Base-by-base conservation (phyloP, 805 yeast genomes). In the Candida manassasensis region DNA sequence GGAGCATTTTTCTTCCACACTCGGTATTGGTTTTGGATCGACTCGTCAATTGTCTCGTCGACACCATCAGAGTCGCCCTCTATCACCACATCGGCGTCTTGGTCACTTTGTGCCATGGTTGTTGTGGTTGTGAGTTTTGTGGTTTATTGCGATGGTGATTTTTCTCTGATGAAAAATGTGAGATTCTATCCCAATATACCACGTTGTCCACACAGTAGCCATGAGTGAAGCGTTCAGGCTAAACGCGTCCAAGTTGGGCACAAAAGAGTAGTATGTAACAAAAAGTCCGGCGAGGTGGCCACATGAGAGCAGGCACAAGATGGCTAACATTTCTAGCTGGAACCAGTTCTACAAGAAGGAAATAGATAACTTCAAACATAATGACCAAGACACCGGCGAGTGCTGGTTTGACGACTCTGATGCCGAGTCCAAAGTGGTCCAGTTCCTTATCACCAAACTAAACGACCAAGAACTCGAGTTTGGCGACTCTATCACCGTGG, bases 321-420 rank as follows among this genome's bases (percentile, higher is more conserved):
- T n/a, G n/a, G n/a, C n/a, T n/a, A n/a, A n/a, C n/a, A n/a, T n/a
- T n/a, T 22, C 26, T 29, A 72, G 79, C 65, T 90, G 98, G 97
- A 89, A 93, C 57, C 75, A 81, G 35, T 85, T 90, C 57, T 90
- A 90, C 58, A 64, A 75, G 28, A 52, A 75, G 14, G 98, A 90
- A 52, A 73, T 76, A 42, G 48, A 55, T 18, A 90, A 90, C 59
- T 90, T 84, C 50, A 58, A 67, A 26, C 75, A 75, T 19, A 84
- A 90, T 53, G 77, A 83, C 12, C 71, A 81, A 13, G 97, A 93
- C 55, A 80, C 88, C 0, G 99, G 99, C 2, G 97, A 93, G 57
- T 76, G 89, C 56, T 93, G 98, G 98, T 93, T 93, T 58, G 79
- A 84, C 45, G 98, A 93, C 50, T 81, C 84, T n/a, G 88, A 83